Conservation (phyloP, 352 stramenopile genomes). For the Phytopythium sindhum region DNA sequence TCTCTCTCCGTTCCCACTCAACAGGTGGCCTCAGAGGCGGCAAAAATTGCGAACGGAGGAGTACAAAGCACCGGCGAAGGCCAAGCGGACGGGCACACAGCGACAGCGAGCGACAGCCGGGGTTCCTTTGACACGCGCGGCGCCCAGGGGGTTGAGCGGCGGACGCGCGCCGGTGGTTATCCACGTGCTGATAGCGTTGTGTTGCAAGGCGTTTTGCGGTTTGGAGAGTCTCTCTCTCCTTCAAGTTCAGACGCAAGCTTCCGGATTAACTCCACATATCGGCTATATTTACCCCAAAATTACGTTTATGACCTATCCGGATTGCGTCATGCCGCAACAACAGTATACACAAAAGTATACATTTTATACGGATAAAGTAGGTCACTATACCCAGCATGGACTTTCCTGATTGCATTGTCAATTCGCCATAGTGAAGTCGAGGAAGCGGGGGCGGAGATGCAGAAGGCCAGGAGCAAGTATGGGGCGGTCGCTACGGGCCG, state of each 20-base stretch:
- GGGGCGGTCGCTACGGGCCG: neutral
- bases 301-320: neutral
- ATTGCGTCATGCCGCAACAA: neutral
- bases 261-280: neutral
- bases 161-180: neutral
- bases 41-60: neutral
- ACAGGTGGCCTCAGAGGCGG: neutral
- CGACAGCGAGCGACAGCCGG: neutral
- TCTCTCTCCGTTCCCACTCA: neutral
- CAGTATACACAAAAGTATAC: neutral
- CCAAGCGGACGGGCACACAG: neutral
- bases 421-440: neutral
- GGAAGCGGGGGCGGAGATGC: neutral
- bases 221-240: conserved; percentile 1
- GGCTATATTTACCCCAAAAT: neutral
- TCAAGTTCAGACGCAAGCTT: conserved; percentile 5
- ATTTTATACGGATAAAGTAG: neutral
- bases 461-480: conserved; percentile 8
- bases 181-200: neutral
- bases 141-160: neutral
- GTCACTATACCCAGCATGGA: neutral
- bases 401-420: neutral
- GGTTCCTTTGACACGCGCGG: neutral
- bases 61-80: neutral
- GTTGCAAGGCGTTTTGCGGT: conserved; percentile 6